A percentile compares a stretch with the other conserved stretches of the same genome.
Evolutionary conservation across 176 grass and related monocot species (phyloP).

Genomic region (Triticum dicoccoides): DNA sequence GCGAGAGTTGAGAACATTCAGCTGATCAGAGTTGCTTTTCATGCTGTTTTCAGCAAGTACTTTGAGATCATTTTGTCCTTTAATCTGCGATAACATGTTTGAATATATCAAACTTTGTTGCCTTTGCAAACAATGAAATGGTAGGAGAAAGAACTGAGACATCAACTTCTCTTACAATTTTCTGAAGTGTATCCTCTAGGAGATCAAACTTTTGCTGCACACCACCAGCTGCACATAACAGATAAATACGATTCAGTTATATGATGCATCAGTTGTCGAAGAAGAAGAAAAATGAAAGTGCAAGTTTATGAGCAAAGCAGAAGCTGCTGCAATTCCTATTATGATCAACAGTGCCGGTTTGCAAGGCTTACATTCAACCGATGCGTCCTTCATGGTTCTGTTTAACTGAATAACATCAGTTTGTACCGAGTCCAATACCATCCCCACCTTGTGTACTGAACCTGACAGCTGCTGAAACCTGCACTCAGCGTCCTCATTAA

Average conservation of each 20-base stretch:
- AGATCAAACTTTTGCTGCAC: constrained; percentile 60
- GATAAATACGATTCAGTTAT: constrained; percentile 18
- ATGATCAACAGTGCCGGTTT: not conserved
- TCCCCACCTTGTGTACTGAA: constrained; percentile 56
- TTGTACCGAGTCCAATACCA: constrained; percentile 70
- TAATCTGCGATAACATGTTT: constrained; percentile 45
- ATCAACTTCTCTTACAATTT: constrained; percentile 68
- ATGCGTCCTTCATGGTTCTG: constrained; percentile 81
- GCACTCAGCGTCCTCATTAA: constrained; percentile 70
- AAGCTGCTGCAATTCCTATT: not conserved
- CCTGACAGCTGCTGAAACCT: constrained; percentile 71
- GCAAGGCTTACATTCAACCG: constrained; percentile 62
- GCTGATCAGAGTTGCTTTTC: constrained; percentile 42
- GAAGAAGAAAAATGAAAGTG: not conserved
- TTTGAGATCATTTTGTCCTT: constrained; percentile 74
- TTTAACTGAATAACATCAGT: constrained; percentile 73
- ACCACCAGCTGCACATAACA: constrained; percentile 53
- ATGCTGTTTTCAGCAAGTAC: constrained; percentile 44
- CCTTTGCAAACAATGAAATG: not conserved
- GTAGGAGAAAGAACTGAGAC: not conserved
- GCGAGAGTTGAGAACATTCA: constrained; percentile 43
- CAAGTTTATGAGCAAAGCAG: constrained; percentile 15
- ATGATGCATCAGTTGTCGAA: constrained; percentile 3
- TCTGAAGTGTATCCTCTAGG: constrained; percentile 62
- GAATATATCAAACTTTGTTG: constrained; percentile 13